A percentile compares a stretch with the other conserved stretches of the same genome.
Evolutionary conservation across 176 grass and related monocot genomes (phyloP).

Genomic region (Triticum dicoccoides): DNA sequence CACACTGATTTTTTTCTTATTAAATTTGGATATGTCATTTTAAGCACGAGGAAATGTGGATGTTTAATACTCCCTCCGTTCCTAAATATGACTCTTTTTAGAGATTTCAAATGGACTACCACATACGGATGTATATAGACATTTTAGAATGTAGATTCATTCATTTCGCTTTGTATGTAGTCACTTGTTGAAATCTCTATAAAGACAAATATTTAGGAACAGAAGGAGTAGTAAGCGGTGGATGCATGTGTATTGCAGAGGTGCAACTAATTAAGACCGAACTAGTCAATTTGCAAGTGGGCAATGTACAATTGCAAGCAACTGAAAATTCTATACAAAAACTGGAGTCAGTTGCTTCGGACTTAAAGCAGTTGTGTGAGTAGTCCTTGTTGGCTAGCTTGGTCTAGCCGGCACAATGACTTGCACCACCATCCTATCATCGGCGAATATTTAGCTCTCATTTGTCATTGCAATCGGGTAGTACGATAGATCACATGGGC

Average conservation of each 20-base stretch:
- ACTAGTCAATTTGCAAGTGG: not conserved
- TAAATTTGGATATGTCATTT: not conserved
- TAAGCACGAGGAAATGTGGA: not conserved
- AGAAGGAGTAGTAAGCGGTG: too few species aligned
- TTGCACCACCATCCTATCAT: constrained; percentile 34
- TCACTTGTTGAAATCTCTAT: too few species aligned
- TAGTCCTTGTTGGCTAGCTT: not conserved
- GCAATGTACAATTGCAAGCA: not conserved
- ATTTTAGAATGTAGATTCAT: too few species aligned
- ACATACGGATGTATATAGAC: too few species aligned
- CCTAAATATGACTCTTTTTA: too few species aligned
- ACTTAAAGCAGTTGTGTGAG: not conserved
- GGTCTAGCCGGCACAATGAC: not conserved
- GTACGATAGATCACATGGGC: not conserved
- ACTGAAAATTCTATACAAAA: not conserved
- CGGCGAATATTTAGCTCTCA: not conserved
- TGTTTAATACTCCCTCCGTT: not conserved
- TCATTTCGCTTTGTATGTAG: too few species aligned
- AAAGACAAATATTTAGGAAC: too few species aligned
- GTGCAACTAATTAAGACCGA: not conserved
- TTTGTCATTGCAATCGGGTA: constrained; percentile 9
- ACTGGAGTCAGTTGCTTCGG: not conserved
- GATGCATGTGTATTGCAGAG: not conserved
- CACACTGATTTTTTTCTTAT: not conserved
- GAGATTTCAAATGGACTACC: too few species aligned